Base-by-base conservation (phyloP, 179 eudicot species). In the Silene coronaria region DNA sequence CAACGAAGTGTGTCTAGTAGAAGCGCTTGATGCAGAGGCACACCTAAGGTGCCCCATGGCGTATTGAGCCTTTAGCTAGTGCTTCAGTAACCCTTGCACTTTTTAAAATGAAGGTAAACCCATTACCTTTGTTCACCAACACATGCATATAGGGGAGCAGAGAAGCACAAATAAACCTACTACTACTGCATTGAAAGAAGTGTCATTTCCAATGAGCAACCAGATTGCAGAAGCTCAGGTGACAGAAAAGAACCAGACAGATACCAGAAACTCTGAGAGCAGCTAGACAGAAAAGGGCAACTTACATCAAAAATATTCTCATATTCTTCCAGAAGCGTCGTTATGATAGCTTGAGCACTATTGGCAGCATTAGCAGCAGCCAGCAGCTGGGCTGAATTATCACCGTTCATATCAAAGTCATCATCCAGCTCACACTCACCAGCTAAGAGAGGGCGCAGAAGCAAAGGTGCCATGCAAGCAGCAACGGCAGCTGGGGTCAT, bases 361-460 rank as follows among this genome's bases (percentile, higher is more conserved):
- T 87, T 96, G 61, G 99, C 99, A 83, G 99, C 99, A 89, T 88
- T 91, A 38, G 99, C 99, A 78, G 99, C 99, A 83, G 99, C 99
- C 62, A 93, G 83, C 80, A 96, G 97, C 82, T 93, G 99, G 21
- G 96, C 99, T 57, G 97, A 91, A 84, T 85, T 93, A 73, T 96
- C 99, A 85, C 91, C 92, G 64, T 88, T 88, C 67, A 78, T 77
- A 64, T 93, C 94, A 79, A 89, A 91, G 86, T 92, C 97, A 79
- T 95, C 99, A 75, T 92, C 97, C 82, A 89, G 72, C 80, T 92
- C 99, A 79, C 99, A 95, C 81, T 95, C 99, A 75, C 97, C 99
- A 19, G 99, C 97, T 78, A 96, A 82, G 80, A 96, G 99, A 75
- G 99, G 99, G 30, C 97, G 96, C 64, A 96, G 79, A 79, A 96